A percentile compares a stretch with the other conserved stretches of the same genome.
These are phyloP conservation scores for Limonium bicolor DNA, from an alignment of 148 eudicot species.

Conservation along the genomic window DNA sequence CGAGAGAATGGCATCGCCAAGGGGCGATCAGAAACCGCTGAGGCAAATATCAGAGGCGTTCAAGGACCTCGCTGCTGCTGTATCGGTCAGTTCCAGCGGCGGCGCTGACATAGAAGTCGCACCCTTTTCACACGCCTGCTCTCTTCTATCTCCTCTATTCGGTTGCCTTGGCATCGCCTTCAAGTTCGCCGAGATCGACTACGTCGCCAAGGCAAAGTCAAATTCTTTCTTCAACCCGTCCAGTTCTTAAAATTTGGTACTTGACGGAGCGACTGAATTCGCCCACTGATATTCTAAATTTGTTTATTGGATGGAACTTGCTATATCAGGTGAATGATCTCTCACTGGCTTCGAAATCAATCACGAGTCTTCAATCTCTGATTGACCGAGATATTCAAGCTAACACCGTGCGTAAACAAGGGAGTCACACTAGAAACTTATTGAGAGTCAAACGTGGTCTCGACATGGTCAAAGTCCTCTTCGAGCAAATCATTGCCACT, in stretches of 20 bases:
- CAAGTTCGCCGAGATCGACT: constrained; percentile 90
- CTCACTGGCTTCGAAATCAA: constrained; percentile 43
- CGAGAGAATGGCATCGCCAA: too few relatives aligned
- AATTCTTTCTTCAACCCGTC: neutral
- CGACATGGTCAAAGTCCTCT: constrained; percentile 82
- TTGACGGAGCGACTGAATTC: too few relatives aligned
- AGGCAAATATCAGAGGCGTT: constrained; percentile 56
- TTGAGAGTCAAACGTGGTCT: constrained; percentile 83
- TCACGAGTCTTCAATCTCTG: constrained; percentile 32
- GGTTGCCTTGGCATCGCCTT: constrained; percentile 89
- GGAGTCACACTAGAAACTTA: constrained; percentile 89
- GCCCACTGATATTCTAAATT: too few relatives aligned
- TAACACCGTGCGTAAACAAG: constrained; percentile 42
- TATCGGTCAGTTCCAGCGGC: constrained; percentile 20
- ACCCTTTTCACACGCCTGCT: constrained; percentile 67
- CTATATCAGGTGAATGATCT: constrained; percentile 82
- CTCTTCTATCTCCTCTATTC: constrained; percentile 85
- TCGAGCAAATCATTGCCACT: constrained; percentile 59
- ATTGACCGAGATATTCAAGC: constrained; percentile 48
- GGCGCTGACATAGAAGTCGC: constrained; percentile 28
- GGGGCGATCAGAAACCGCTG: constrained; percentile 59
- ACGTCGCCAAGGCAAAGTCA: constrained; percentile 55
- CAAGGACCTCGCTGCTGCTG: constrained; percentile 26
- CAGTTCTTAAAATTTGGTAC: too few relatives aligned
- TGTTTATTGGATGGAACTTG: too few relatives aligned